phyloP scores from a whole-genome alignment of 2,329 filamentous ascomycete species.

The Aulographum hederae region DNA sequence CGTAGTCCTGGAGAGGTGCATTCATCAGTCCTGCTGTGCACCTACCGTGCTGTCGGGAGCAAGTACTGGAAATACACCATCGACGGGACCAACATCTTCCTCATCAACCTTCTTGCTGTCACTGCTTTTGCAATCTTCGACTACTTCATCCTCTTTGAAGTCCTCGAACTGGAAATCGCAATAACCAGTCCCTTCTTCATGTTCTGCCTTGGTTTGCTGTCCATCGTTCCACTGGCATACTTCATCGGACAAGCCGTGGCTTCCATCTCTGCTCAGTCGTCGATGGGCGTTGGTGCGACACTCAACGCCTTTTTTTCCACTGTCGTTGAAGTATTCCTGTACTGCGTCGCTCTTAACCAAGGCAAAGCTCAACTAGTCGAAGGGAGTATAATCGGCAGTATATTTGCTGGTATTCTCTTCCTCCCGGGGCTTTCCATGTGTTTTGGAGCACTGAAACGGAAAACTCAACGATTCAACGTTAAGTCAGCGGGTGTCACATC shows the following conservation, averaged over 20 bases:
- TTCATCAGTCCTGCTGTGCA: conserved; percentile 82
- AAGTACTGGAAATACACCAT: conserved; percentile 99
- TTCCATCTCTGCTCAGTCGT: conserved; percentile 95
- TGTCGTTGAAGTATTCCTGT: conserved; percentile 91
- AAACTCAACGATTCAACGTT: conserved; percentile 96
- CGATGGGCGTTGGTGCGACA: conserved; percentile 91
- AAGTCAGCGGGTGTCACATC: conserved; percentile 91
- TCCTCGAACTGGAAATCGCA: conserved; percentile 50
- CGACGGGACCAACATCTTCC: conserved; percentile 95
- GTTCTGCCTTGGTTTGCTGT: conserved; percentile 67
- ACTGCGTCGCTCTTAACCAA: conserved; percentile 82
- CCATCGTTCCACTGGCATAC: conserved; percentile 91
- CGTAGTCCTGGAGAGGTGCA: conserved; percentile 54
- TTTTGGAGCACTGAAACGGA: conserved; percentile 91
- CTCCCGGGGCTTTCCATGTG: conserved; percentile 95
- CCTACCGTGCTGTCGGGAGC: conserved; percentile 80
- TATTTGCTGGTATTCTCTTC: conserved; percentile 91
- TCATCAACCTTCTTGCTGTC: conserved; percentile 88
- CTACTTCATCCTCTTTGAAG: conserved; percentile 58
- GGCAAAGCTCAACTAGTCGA: conserved; percentile 89
- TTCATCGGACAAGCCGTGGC: conserved; percentile 98
- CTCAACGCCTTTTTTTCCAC: conserved; percentile 98
- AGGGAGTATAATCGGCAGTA: conserved; percentile 92
- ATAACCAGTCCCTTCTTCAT: conserved; percentile 73
- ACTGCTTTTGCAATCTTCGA: conserved; percentile 93